Base-by-base conservation (phyloP, 352 stramenopile species). In the Phytophthora pini region DNA sequence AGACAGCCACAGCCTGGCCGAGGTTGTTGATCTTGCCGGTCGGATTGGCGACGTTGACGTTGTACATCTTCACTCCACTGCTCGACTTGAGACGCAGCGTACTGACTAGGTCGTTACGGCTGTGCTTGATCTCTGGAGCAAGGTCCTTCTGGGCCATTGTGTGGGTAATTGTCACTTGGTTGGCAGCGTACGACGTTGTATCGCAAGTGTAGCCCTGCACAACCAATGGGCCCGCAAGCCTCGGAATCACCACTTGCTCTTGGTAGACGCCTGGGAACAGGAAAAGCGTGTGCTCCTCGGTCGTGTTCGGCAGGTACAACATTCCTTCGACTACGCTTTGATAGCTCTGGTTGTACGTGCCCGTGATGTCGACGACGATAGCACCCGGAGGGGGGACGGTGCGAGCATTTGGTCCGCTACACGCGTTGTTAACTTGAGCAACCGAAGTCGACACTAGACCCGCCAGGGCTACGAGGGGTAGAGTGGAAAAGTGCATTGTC, bases 121-220 rank as follows among this genome's bases (percentile, higher is more conserved):
- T 24, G 10, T 31, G 34, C 31, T 29, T 56, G 27, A 56, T 44
- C 49, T 56, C 31, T 7, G 49, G 49, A 22, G 49, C 31, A 15
- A 56, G 36, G 32, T 56, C 49, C 32, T 36, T 56, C 22, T 56
- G 49, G 2, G 32, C 49, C 49, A 45, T 45, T 1, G 49, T 41
- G 4, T 45, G 49, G 32, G 49, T 56, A 29, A 56, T 56, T 22
- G 49, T 56, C 49, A 56, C 49, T 24, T 56, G n/a, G 32, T 56
- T 56, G 9, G 15, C 20, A 34, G 32, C 32, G 49, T 56, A 56
- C 11, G 49, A 56, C 31, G 20, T 56, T 36, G 49, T 56, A 41
- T 56, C n/a, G 4, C 49, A 56, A 11, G 49, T 56, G 49, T 56
- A 56, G 1, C 48, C 48, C 6, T 56, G 48, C 10, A 56, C 3